phyloP scores from a whole-genome alignment of 1,284 basidiomycete genomes.

The Cronartium quercuum region DNA sequence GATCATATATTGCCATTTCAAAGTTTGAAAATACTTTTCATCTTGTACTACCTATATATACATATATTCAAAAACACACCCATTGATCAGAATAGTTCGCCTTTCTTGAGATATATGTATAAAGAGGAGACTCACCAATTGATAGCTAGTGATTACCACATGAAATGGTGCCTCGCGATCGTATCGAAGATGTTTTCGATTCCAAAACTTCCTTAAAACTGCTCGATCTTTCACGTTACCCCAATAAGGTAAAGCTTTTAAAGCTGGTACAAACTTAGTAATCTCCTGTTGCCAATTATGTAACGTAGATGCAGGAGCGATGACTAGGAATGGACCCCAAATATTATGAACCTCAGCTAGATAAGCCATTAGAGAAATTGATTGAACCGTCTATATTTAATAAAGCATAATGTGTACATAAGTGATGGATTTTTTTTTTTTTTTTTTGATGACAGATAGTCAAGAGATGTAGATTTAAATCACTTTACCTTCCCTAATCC shows the following conservation, averaged over 20 bases:
- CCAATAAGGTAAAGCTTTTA: slow-evolving; percentile 98
- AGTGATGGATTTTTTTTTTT: neutral
- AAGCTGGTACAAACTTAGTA: slow-evolving; percentile 82
- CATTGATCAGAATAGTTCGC: neutral
- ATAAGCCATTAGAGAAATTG: slow-evolving; percentile 92
- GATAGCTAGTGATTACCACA: slow-evolving; percentile 94
- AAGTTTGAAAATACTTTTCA: slow-evolving; percentile 93
- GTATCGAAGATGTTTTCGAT: slow-evolving; percentile 93
- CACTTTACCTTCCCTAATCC: slow-evolving; percentile 87
- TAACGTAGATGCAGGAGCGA: slow-evolving; percentile 92
- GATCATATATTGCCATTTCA: slow-evolving; percentile 99
- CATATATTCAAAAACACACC: neutral
- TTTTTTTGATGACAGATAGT: too few species aligned
- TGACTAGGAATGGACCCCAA: slow-evolving; percentile 99
- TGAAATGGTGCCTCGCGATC: slow-evolving; percentile 94
- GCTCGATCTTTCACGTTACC: slow-evolving; percentile 94
- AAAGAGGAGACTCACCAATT: slow-evolving; percentile 60
- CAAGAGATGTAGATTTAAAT: neutral
- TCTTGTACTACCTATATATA: slow-evolving; percentile 77
- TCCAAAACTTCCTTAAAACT: slow-evolving; percentile 95
- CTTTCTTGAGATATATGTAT: neutral
- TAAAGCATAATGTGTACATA: slow-evolving; percentile 3
- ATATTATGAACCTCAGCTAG: slow-evolving; percentile 96
- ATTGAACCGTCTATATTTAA: slow-evolving; percentile 80
- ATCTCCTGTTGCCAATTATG: slow-evolving; percentile 99